Evolutionary conservation across 176 grass and related monocot species (phyloP).

Genomic region (Raddia distichophylla): DNA sequence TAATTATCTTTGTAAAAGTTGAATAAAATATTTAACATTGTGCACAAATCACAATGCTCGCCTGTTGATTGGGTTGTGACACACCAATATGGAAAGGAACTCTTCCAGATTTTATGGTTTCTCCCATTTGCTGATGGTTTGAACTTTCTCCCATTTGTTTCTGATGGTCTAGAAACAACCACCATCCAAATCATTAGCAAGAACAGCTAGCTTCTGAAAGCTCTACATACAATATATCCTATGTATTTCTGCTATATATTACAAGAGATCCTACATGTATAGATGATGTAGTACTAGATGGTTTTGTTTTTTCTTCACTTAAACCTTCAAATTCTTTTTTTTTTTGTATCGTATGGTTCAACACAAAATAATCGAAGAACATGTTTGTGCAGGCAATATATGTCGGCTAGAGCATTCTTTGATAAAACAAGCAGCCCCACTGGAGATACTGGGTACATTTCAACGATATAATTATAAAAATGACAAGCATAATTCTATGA

Average conservation of each 20-base stretch:
- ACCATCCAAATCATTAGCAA: not conserved
- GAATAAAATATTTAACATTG: not conserved
- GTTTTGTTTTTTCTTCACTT: not conserved
- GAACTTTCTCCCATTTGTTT: not conserved
- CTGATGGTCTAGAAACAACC: not conserved
- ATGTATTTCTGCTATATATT: not conserved
- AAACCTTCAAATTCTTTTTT: not conserved
- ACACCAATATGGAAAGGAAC: slow-evolving; percentile 32
- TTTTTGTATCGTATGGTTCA: not conserved
- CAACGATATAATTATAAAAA: slow-evolving; percentile 8
- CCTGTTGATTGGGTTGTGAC: slow-evolving; percentile 11
- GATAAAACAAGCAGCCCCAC: slow-evolving; percentile 18
- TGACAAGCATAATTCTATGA: not conserved
- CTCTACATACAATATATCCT: not conserved
- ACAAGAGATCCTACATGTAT: slow-evolving; percentile 8
- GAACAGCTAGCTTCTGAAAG: not conserved
- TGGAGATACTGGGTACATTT: not conserved
- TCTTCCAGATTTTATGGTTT: slow-evolving; percentile 38
- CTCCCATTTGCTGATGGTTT: slow-evolving; percentile 27
- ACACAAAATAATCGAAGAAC: not conserved
- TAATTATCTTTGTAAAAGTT: not conserved
- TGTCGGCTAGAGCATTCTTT: slow-evolving; percentile 21
- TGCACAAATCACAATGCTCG: not conserved
- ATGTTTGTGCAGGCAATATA: not conserved
- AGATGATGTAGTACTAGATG: not conserved